Percentiles rank a stretch among this genome's conserved stretches.
phyloP scores from a whole-genome alignment of 805 yeast species.

The Yarrowia keelungensis region DNA sequence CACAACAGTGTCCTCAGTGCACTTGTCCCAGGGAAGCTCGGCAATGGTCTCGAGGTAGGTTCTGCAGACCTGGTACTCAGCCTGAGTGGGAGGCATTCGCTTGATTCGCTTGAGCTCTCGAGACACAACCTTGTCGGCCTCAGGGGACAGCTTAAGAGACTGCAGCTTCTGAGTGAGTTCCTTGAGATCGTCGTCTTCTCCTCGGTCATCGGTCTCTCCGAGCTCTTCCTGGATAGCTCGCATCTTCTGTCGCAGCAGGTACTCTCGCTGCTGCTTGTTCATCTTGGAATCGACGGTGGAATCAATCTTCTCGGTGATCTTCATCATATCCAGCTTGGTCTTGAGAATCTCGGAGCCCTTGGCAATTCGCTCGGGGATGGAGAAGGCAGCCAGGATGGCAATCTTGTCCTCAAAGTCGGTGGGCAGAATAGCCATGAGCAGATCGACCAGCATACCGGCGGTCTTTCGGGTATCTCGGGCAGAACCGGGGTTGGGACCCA shows the following conservation, averaged over 20 bases:
- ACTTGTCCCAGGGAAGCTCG: slow-evolving; percentile 52
- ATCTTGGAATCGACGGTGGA: slow-evolving; percentile 36
- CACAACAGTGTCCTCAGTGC: slow-evolving; percentile 45
- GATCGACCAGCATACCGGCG: slow-evolving; percentile 49
- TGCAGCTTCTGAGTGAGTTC: slow-evolving; percentile 47
- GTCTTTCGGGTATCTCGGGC: slow-evolving; percentile 41
- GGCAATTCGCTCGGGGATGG: slow-evolving; percentile 46
- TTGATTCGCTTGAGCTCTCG: slow-evolving; percentile 52
- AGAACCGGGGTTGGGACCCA: slow-evolving; percentile 25
- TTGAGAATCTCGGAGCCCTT: slow-evolving; percentile 43
- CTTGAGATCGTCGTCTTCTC: slow-evolving; percentile 51
- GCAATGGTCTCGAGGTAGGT: slow-evolving; percentile 53
- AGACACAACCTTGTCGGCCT: slow-evolving; percentile 50
- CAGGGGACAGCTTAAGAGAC: slow-evolving; percentile 46
- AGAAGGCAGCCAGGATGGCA: slow-evolving; percentile 45
- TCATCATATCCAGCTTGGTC: slow-evolving; percentile 38
- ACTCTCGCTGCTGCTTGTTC: slow-evolving; percentile 46
- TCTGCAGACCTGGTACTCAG: slow-evolving; percentile 54
- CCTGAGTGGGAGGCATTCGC: slow-evolving; percentile 53
- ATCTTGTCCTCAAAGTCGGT: slow-evolving; percentile 47
- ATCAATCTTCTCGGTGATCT: slow-evolving; percentile 39
- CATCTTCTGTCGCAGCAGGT: slow-evolving; percentile 45
- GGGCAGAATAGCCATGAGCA: slow-evolving; percentile 50
- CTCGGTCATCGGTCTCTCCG: slow-evolving; percentile 43
- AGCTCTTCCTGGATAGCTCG: slow-evolving; percentile 45